Evolutionary conservation across 805 yeast species (phyloP), one percentile per base, ranked within the genome.

Genomic region (Yamadazyma kitorensis): DNA sequence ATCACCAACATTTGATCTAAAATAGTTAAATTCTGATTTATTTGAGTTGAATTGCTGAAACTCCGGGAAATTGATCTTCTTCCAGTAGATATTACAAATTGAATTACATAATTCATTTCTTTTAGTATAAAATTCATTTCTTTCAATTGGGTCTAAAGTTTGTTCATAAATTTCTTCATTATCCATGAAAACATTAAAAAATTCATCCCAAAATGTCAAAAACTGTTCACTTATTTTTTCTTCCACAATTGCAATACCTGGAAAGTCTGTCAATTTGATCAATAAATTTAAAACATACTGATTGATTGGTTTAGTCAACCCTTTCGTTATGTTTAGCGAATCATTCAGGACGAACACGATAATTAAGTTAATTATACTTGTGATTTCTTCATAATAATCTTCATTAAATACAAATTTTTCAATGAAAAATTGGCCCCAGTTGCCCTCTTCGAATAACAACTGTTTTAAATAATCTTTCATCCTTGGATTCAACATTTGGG

Each of bases 1-100:
- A 46, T 93, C 98, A 1, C 82, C 74, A 7, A 83, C 82, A 41
- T 83, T 91, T 20, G 76, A 61, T 46, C 97, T 71, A 55, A 78
- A 91, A 17, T 77, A 70, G 15, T 59, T 57, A 48, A 88, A 86
- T 44, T 82, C 94, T 14, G 71, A 68, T 37, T 63, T 55, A 17
- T 52, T 51, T 7, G 61, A 57, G 16, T 48, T 49, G 4, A 55
- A 51, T 23, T 64, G 66, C 13, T 62, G 65, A 3, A 17, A 21
- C 17, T 30, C 23, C 6, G 34, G 26, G 16, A 72, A 51, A 31
- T 75, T 81, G 3, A 78, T 66, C 46, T 87, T 86, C 3, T 68
- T 62, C 81, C 93, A 82, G 55, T 86, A 87, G 2, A 79, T 69
- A 15, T 60, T 62, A 14, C 86, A 69, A 3, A 86, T 71, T 39